Evolutionary conservation across 2,329 filamentous ascomycete species (phyloP).

Genomic region (Pseudopyricularia javanii): DNA sequence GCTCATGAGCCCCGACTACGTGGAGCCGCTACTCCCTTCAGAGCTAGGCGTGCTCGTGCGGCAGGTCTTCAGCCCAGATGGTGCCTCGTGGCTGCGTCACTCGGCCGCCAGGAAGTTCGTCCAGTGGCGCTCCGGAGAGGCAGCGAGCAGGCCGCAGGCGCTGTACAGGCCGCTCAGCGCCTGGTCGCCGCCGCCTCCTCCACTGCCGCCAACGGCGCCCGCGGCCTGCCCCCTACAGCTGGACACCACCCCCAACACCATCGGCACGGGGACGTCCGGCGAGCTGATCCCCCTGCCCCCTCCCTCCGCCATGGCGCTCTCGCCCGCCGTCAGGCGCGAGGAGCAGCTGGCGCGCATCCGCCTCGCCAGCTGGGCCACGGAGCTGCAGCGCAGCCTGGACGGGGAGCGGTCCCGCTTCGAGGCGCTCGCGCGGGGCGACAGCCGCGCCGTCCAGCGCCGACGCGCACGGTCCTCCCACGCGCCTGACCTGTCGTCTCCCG

Average conservation of each 20-base stretch:
- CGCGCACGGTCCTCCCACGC: too few relatives aligned
- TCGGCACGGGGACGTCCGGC: background rate
- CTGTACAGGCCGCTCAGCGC: slow-evolving; percentile 22
- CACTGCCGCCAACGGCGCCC: background rate
- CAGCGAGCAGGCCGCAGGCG: slow-evolving; percentile 15
- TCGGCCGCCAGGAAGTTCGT: slow-evolving; percentile 72
- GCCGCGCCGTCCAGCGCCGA: too few relatives aligned
- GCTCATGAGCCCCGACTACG: slow-evolving; percentile 84
- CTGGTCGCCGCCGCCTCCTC: slow-evolving; percentile 5
- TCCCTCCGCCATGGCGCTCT: slow-evolving; percentile 2
- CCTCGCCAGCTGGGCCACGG: slow-evolving; percentile 70
- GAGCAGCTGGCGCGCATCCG: slow-evolving; percentile 36
- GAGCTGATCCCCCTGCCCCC: background rate
- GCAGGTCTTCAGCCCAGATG: slow-evolving; percentile 65
- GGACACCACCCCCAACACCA: slow-evolving; percentile 4
- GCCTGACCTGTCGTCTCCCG: too few relatives aligned
- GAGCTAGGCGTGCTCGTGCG: slow-evolving; percentile 62
- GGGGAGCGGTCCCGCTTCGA: slow-evolving; percentile 63
- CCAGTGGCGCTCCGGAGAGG: slow-evolving; percentile 41
- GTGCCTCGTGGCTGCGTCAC: slow-evolving; percentile 71
- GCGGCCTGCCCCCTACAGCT: slow-evolving; percentile 1
- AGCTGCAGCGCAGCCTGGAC: slow-evolving; percentile 63
- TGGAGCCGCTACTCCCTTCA: slow-evolving; percentile 65
- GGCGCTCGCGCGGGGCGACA: slow-evolving; percentile 47
- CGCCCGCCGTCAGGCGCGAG: slow-evolving; percentile 14